Evolutionary conservation across 192 early-diverging fungal genomes (phyloP), one percentile per base, ranked within the genome.

Genomic region (Coemansia sp.): DNA sequence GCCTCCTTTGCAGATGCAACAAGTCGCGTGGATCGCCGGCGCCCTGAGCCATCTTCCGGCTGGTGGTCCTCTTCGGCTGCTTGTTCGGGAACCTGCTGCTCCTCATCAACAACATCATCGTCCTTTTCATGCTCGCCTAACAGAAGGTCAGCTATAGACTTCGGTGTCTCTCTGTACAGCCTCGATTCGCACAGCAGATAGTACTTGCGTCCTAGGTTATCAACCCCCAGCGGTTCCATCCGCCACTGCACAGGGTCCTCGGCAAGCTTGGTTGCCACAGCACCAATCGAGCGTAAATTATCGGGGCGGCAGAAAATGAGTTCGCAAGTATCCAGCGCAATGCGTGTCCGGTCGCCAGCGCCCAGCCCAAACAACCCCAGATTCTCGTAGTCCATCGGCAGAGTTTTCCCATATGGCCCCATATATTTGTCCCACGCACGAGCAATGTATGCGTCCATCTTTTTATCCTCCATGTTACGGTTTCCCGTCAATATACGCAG

Each of bases 271-370:
- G 23, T 26, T 2, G 40, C 71, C 23, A 59, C 60, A 10, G 53
- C 23, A 0, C 28, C 59, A 13, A 49, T 59, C 3, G 60, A 45
- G 5, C 66, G 62, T 37, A 75, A 4, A 9, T 46, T 68, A 15
- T 69, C 73, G 7, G 73, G 67, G 7, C 51, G 57, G 18, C 58
- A 46, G 35, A 65, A 57, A 39, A 66, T 55, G 29, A 75, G 63
- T 63, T 75, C 73, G 35, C 66, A 75, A 2, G 67, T 66, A 26
- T 61, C 62, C 63, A 75, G 35, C 62, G 65, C 67, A 52, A 75
- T 40, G 1, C 51, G 49, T 18, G 51, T 37, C 23, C 73, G 59
- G 15, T 69, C 73, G 23, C 73, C 63, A 8, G 61, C 58, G 3
- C 63, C 67, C 20, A 65, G 30, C 16, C 49, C 66, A 21, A 52